A percentile compares a stretch with the other conserved stretches of the same genome.
phyloP scores from a whole-genome alignment of 345 rosid species.

The Leavenworthia alabamica region DNA sequence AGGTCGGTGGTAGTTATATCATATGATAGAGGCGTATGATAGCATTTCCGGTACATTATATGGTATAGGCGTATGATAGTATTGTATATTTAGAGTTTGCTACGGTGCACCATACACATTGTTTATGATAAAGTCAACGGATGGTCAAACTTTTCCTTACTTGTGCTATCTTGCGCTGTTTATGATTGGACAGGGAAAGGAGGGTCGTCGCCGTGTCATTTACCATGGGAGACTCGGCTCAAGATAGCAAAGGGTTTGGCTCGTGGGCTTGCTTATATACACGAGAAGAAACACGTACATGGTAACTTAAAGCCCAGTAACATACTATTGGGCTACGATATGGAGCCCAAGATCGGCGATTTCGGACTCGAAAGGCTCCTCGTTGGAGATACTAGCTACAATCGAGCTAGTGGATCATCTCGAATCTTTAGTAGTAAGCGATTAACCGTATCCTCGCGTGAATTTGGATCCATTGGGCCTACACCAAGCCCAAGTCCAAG shows the following conservation, averaged over 20 bases:
- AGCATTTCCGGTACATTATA: too few relatives aligned
- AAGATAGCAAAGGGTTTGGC: conserved; percentile 82
- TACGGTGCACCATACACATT: conserved; percentile 31
- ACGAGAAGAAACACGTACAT: conserved; percentile 86
- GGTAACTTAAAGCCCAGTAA: conserved; percentile 83
- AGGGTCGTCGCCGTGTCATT: conserved; percentile 72
- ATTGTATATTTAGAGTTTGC: not conserved
- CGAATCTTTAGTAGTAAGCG: conserved; percentile 78
- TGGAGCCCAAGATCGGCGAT: conserved; percentile 84
- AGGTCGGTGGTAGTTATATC: conserved; percentile 3
- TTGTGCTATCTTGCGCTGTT: not conserved
- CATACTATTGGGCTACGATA: conserved; percentile 54
- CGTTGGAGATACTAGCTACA: conserved; percentile 55
- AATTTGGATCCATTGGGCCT: conserved; percentile 35
- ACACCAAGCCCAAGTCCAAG: conserved; percentile 60
- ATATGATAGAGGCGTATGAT: not conserved
- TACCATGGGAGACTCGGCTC: conserved; percentile 83
- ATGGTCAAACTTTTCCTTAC: not conserved
- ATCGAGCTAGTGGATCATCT: conserved; percentile 53
- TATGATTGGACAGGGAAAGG: conserved; percentile 49
- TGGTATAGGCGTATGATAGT: too few relatives aligned
- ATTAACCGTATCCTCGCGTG: conserved; percentile 49
- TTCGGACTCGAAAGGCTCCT: conserved; percentile 78
- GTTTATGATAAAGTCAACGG: conserved; percentile 36
- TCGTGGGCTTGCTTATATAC: conserved; percentile 72